These are phyloP conservation scores for Jaenimonas drosophilae DNA, from an alignment of 208 protist genomes.

Conservation along the genomic window DNA sequence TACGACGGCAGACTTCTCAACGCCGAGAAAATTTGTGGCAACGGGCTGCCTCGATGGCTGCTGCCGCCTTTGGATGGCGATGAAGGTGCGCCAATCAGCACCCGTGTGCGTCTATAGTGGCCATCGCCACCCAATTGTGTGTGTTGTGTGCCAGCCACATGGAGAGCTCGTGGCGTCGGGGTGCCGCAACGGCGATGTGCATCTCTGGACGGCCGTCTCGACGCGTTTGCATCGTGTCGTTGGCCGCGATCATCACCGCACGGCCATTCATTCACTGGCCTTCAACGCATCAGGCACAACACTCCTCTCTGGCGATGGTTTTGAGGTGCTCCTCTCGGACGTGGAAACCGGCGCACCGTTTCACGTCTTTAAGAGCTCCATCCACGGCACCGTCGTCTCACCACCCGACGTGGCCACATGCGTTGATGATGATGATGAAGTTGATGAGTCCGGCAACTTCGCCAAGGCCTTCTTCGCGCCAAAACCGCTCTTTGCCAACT, in stretches of 20 bases:
- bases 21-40: conserved; percentile 7
- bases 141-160: conserved; percentile 1
- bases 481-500: conserved; percentile 1
- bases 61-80: conserved; percentile 1
- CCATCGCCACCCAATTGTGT: background rate
- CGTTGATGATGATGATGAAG: too few relatives aligned
- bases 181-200: background rate
- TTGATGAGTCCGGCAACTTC: too few relatives aligned
- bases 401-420: too few relatives aligned
- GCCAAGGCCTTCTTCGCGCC: background rate
- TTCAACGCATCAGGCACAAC: background rate
- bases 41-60: conserved; percentile 10
- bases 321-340: background rate
- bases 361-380: background rate
- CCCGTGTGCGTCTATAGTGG: background rate
- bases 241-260: background rate
- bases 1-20: conserved; percentile 7
- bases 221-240: background rate
- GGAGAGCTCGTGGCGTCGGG: conserved; percentile 3
- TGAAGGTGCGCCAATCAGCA: background rate
- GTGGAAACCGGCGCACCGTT: background rate
- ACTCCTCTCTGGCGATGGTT: background rate
- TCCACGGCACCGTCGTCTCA: background rate
- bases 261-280: background rate
- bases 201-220: background rate